Evolutionary conservation across 495 filamentous ascomycete genomes (phyloP).

Genomic region (Tuber magnatum): DNA sequence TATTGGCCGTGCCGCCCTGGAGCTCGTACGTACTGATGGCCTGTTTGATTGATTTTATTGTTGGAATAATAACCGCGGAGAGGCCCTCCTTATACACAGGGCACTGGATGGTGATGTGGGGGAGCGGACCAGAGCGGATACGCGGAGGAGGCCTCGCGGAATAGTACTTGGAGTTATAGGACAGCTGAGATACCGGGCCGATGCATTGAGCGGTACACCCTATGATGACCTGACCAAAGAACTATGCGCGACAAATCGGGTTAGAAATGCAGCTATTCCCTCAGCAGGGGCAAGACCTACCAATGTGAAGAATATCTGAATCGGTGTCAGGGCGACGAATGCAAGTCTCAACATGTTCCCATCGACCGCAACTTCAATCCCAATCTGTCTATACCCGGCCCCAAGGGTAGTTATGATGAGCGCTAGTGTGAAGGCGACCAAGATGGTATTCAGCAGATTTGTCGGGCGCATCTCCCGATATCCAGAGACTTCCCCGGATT

Average conservation of each 20-base stretch:
- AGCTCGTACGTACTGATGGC: conserved; percentile 61
- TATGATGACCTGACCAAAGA: conserved; percentile 67
- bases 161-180: conserved; percentile 69
- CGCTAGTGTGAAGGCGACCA: conserved; percentile 57
- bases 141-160: conserved; percentile 59
- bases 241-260: conserved; percentile 40
- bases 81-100: conserved; percentile 72
- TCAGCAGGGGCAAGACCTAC: conserved; percentile 32
- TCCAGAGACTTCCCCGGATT: conserved; percentile 58
- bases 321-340: conserved; percentile 56
- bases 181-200: conserved; percentile 64
- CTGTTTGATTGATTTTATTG: conserved; percentile 41
- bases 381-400: conserved; percentile 59
- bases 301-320: conserved; percentile 73
- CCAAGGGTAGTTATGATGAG: conserved; percentile 59
- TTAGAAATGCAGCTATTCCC: conserved; percentile 9
- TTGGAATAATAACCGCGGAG: conserved; percentile 42
- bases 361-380: conserved; percentile 61
- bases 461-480: conserved; percentile 54
- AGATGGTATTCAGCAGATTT: conserved; percentile 59
- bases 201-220: conserved; percentile 68
- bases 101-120: conserved; percentile 68
- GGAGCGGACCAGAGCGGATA: conserved; percentile 42
- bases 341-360: conserved; percentile 54
- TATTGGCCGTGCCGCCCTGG: conserved; percentile 70